These are phyloP conservation scores for Eimeria acervulina DNA, from an alignment of 169 alveolate species.

Conservation along the genomic window DNA sequence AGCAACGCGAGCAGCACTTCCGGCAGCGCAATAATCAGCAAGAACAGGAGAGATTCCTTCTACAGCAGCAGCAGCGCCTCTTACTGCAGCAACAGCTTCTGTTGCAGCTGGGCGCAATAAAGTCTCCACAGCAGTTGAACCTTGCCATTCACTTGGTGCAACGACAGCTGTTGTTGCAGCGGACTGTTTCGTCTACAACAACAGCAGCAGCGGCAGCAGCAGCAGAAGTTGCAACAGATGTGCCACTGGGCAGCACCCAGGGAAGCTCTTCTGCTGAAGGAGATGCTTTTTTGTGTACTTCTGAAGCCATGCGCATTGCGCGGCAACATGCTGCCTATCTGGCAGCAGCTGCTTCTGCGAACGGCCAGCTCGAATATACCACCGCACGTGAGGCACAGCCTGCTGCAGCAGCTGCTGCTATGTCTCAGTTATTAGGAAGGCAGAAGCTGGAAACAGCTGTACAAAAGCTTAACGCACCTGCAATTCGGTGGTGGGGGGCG, in stretches of 20 bases:
- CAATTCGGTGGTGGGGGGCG: conserved; percentile 1
- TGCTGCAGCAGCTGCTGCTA: conserved; percentile 40
- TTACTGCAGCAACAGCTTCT: conserved; percentile 50
- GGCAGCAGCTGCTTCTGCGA: conserved; percentile 48
- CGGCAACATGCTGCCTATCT: conserved; percentile 64
- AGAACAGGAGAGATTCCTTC: background rate
- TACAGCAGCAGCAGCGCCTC: conserved; percentile 51
- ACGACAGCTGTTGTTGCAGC: conserved; percentile 60
- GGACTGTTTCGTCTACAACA: background rate
- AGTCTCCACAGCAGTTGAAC: conserved; percentile 20
- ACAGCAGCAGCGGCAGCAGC: conserved; percentile 30
- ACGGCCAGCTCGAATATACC: background rate
- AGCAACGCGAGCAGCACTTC: conserved; percentile 1
- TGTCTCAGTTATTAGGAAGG: background rate
- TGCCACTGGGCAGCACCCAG: background rate
- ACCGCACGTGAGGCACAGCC: background rate
- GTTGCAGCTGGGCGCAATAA: conserved; percentile 11
- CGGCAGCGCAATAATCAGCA: conserved; percentile 3
- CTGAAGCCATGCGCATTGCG: conserved; percentile 62
- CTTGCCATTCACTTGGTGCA: conserved; percentile 37
- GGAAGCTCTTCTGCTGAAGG: background rate
- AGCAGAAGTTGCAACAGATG: background rate
- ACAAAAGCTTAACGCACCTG: conserved; percentile 45
- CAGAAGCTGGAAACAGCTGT: conserved; percentile 42
- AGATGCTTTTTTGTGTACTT: background rate